A percentile compares a stretch with the other conserved stretches of the same genome.
These are phyloP conservation scores for Suillus spraguei DNA, from an alignment of 768 basidiomycete genomes.

Conservation along the genomic window DNA sequence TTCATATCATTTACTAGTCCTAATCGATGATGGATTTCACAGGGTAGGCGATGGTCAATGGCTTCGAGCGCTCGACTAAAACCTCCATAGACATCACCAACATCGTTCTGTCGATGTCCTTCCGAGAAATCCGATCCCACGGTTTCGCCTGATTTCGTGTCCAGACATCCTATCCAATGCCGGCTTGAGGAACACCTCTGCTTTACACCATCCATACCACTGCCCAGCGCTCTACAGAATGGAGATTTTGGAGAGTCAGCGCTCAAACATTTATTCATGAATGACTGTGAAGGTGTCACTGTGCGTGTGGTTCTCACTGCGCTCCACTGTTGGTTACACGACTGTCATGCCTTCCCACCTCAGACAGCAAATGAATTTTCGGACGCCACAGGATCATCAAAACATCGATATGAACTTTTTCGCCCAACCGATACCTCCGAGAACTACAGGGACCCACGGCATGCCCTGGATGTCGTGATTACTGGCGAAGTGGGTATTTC, in stretches of 20 bases:
- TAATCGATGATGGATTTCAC: neutral
- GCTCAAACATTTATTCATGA: conserved; percentile 1
- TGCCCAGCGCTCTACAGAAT: conserved; percentile 25
- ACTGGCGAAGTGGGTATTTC: conserved; percentile 34
- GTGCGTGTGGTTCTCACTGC: conserved; percentile 23
- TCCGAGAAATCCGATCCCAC: conserved; percentile 14
- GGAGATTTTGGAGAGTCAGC: conserved; percentile 22
- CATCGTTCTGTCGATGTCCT: conserved; percentile 20
- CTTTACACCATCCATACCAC: conserved; percentile 40
- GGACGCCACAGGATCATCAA: conserved; percentile 28
- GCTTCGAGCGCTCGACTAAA: conserved; percentile 5
- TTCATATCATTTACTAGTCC: conserved; percentile 23
- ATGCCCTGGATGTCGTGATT: conserved; percentile 39
- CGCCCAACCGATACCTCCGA: conserved; percentile 30
- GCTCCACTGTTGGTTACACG: conserved; percentile 13
- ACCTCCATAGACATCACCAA: conserved; percentile 29
- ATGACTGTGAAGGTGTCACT: conserved; percentile 20
- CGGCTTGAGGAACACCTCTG: conserved; percentile 47
- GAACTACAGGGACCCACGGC: conserved; percentile 29
- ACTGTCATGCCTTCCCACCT: conserved; percentile 23
- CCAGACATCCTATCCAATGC: conserved; percentile 54
- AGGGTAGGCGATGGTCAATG: conserved; percentile 2
- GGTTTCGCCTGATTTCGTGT: conserved; percentile 37
- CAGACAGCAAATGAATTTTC: conserved; percentile 28
- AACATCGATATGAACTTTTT: conserved; percentile 34